Evolutionary conservation across 2,329 filamentous ascomycete species (phyloP).

Genomic region (Pseudophaeomoniella oleicola): DNA sequence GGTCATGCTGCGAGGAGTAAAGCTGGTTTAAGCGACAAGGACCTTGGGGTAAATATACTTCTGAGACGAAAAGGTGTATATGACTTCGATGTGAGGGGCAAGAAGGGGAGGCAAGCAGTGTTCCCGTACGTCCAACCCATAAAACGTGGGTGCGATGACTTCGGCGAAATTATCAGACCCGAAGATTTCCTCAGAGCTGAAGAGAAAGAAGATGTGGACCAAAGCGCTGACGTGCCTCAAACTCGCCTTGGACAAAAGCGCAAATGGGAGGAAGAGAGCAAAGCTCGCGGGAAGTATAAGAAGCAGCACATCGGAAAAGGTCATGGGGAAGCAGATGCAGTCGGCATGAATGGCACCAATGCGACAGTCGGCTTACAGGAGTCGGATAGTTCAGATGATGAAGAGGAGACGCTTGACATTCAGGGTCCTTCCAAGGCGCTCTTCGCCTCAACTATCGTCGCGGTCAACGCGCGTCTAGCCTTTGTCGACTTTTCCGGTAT

Average conservation of each 20-base stretch:
- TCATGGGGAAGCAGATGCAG: constrained; percentile 4
- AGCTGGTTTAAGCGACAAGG: constrained; percentile 71
- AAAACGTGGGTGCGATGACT: constrained; percentile 74
- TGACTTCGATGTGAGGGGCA: constrained; percentile 82
- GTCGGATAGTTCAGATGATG: constrained; percentile 40
- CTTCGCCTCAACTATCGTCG: constrained; percentile 47
- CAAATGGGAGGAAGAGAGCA: constrained; percentile 67
- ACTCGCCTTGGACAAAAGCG: constrained; percentile 76
- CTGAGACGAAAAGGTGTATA: constrained; percentile 80
- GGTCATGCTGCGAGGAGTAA: constrained; percentile 76
- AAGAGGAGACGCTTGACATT: constrained; percentile 32
- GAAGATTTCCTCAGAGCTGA: constrained; percentile 91
- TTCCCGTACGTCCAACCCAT: constrained; percentile 75
- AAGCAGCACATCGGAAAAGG: constrained; percentile 7
- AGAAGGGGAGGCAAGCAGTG: constrained; percentile 82
- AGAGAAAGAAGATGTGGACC: constrained; percentile 62
- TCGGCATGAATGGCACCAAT: too few relatives aligned
- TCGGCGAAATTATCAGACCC: constrained; percentile 81
- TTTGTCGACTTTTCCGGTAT: constrained; percentile 86
- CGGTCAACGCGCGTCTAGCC: constrained; percentile 60
- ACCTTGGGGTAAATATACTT: constrained; percentile 81
- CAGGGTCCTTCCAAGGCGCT: constrained; percentile 64
- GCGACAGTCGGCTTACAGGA: constrained; percentile 30
- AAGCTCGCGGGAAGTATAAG: constrained; percentile 22
- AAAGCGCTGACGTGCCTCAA: constrained; percentile 36